Evolutionary conservation across 2,329 filamentous ascomycete genomes (phyloP).

Genomic region (Colletotrichum echinochloae): DNA sequence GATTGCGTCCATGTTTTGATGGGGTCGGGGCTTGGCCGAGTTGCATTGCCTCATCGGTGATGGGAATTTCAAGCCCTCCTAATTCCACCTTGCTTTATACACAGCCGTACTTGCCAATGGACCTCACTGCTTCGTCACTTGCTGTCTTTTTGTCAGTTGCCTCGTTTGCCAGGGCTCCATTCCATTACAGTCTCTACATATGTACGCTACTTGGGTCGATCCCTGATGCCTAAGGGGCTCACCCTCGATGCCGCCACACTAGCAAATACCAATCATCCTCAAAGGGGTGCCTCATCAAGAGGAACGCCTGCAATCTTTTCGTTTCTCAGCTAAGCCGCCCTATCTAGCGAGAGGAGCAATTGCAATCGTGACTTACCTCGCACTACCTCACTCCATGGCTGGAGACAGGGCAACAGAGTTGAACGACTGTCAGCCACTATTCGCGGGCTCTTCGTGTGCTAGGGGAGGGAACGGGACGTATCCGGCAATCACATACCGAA

Average conservation of each 20-base stretch:
- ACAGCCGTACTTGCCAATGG: background rate
- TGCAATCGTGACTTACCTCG: background rate
- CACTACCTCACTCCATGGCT: background rate
- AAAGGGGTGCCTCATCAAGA: background rate
- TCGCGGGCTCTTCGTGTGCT: background rate
- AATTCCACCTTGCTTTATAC: background rate
- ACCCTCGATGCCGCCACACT: background rate
- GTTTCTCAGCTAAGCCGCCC: too few species aligned
- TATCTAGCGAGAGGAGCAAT: too few species aligned
- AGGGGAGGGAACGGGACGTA: background rate
- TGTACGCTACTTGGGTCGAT: background rate
- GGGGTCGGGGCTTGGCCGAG: background rate
- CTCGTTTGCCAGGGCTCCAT: background rate
- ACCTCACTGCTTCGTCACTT: background rate
- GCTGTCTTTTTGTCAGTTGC: background rate
- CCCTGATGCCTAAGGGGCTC: background rate
- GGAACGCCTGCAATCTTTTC: background rate
- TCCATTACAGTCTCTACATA: background rate
- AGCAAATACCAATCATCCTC: background rate
- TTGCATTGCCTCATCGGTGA: slow-evolving; percentile 12
- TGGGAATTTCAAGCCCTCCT: background rate
- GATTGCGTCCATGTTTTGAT: background rate
- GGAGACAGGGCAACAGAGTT: too few species aligned
- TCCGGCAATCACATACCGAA: background rate
- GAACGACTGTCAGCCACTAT: background rate